These are phyloP conservation scores for Phytophthora constricta DNA, from an alignment of 352 stramenopile genomes.

Conservation along the genomic window DNA sequence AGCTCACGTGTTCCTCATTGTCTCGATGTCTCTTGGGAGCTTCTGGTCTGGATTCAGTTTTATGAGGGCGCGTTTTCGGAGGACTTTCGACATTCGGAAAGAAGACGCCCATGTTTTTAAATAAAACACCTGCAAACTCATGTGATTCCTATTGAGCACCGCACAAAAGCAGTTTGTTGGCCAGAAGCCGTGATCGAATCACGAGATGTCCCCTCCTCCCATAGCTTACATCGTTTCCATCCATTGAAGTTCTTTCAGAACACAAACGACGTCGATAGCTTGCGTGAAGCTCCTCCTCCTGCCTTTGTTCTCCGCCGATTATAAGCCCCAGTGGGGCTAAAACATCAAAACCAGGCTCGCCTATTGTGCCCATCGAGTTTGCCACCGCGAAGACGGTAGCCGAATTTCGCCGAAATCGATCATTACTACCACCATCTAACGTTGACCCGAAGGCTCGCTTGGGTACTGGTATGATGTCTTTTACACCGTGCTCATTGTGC, in stretches of 20 bases:
- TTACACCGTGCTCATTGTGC: constrained; percentile 19
- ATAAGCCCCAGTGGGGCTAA: constrained; percentile 19
- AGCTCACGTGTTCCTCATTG: too few relatives aligned
- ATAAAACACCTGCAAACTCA: too few relatives aligned
- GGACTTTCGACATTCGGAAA: too few relatives aligned
- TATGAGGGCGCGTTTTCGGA: too few relatives aligned
- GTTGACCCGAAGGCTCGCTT: constrained; percentile 34
- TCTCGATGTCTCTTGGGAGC: too few relatives aligned
- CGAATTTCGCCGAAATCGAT: constrained; percentile 26
- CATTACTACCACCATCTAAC: neutral
- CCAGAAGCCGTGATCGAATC: too few relatives aligned
- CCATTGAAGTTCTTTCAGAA: constrained; percentile 31
- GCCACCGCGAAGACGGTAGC: constrained; percentile 35
- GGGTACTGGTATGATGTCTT: constrained; percentile 7
- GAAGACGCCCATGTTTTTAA: too few relatives aligned
- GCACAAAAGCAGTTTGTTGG: too few relatives aligned
- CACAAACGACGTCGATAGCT: constrained; percentile 54
- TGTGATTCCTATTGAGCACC: too few relatives aligned
- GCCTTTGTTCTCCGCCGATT: constrained; percentile 32
- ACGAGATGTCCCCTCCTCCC: too few relatives aligned
- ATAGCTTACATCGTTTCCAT: neutral
- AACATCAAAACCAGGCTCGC: constrained; percentile 8
- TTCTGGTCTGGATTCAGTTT: too few relatives aligned
- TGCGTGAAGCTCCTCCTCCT: constrained; percentile 26
- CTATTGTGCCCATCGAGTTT: constrained; percentile 29